Evolutionary conservation across 768 basidiomycete species (phyloP), one percentile per base, ranked within the genome.

Genomic region (Tricholoma flavovirens): DNA sequence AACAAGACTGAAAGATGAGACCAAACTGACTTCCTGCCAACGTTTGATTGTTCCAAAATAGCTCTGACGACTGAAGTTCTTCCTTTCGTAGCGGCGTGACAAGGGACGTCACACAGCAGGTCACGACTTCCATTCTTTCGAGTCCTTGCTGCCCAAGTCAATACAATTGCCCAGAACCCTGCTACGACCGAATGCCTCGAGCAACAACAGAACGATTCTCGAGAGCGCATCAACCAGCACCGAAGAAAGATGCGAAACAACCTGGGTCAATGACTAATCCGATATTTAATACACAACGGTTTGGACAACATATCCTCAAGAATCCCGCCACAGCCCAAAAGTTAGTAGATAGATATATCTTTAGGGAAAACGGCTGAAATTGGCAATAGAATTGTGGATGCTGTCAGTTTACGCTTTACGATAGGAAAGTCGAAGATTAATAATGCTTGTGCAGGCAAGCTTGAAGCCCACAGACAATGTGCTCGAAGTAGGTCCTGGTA

Each of bases 251-350:
- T 52, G 76, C 77, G 42, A 66, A 73, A 3, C 75, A 67, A 9
- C 75, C 77, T 3, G 74, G 75, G 53, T 79, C 81, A 36, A 75
- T 73, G 60, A 82, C 84, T n/a, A 93, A 93, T 65, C 93, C 93
- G 0, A 87, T 94, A 57, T 94, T 93, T 78, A 95, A 97, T 66
- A 97, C 94, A 3, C 90, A 91, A 66, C 80, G 90, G 61, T 98
- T 97, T 63, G 96, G 97, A 19, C 96, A 98, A 70, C 96, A 99
- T 74, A 98, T 99, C 61, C 79, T 98, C 58, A 98, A 96, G 73
- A 98, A 93, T 70, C 88, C 92, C 4, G 81, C 85, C 56, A 88
- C 93, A 32, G 93, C 93, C 5, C 91, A 96, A 77, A 87, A 85
- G 93, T 96, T 65, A 58, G 79, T 72, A 57, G 56, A 22, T 26